Conservation (phyloP, 768 basidiomycete genomes). For the Glaciozyma antarctica region DNA sequence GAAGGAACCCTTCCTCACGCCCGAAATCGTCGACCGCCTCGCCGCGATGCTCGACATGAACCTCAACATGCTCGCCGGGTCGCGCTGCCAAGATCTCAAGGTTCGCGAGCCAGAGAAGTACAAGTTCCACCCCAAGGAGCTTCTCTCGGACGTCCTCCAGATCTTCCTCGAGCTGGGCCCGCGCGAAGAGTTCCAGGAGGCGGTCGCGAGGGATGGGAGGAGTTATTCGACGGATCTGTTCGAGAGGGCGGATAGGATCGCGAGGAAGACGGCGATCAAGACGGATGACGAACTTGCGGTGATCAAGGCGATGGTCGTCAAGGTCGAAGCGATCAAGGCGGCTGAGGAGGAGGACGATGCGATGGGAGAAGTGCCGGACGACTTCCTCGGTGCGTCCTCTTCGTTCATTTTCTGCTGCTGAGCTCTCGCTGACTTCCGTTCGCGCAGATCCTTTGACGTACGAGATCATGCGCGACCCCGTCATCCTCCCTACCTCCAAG, state of each 20-base stretch:
- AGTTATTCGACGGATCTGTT: constrained; percentile 81
- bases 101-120: constrained; percentile 81
- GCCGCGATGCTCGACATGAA: constrained; percentile 97
- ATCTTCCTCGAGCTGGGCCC: constrained; percentile 82
- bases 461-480: constrained; percentile 90
- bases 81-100: constrained; percentile 71
- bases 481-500: constrained; percentile 72
- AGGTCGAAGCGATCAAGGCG: constrained; percentile 75
- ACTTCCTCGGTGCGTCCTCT: constrained; percentile 65
- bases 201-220: constrained; percentile 86
- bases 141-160: constrained; percentile 77
- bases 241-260: constrained; percentile 61
- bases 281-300: constrained; percentile 63
- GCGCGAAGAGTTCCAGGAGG: constrained; percentile 65
- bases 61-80: constrained; percentile 76
- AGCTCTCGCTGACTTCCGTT: not conserved
- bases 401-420: not conserved
- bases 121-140: constrained; percentile 70
- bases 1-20: constrained; percentile 84
- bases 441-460: constrained; percentile 76
- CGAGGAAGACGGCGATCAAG: constrained; percentile 57
- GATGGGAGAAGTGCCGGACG: constrained; percentile 84
- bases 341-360: constrained; percentile 71
- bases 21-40: constrained; percentile 87
- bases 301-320: constrained; percentile 59